Base-by-base conservation (phyloP, 768 basidiomycete species). In the Lactarius indigo region DNA sequence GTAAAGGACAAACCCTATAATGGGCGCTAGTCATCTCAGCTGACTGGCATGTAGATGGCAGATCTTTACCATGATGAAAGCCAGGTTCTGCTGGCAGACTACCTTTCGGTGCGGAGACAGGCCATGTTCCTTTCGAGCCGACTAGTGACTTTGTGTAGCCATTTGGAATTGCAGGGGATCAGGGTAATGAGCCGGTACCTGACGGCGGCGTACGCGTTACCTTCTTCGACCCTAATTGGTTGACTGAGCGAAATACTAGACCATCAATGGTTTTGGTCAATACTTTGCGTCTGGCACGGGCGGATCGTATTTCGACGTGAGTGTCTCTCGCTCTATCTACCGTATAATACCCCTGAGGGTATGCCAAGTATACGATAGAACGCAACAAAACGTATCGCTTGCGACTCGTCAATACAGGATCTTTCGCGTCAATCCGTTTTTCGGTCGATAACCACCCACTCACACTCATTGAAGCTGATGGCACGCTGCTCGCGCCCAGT, bases 391-490 rank as follows among this genome's bases (percentile, higher is more conserved):
- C 73, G 28, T 83, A 83, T 68, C 84, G 84, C 60, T 72, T 85
- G 28, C 82, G 84, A 55, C 68, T 85, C 44, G 74, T 82, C 65
- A 80, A 85, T 75, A 73, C 80, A 44, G 84, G 80, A 37, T 76
- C 81, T 6, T 82, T 85, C 72, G 80, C 81, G 8, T 74, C 79
- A 37, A 76, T 82, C 54, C 71, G 77, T 41, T 81, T 84, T 73
- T 79, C 79, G 15, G 74, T 85, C 57, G 83, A 84, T 61, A 69
- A 66, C 12, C 84, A 85, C 66, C 72, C 76, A 1, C 78, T 85
- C 35, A 78, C 78, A 6, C 76, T 85, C 57, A 74, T 84, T 62
- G 83, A 83, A 63, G 81, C 79, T 3, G 84, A 85, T 57, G 83
- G 83, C 31, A 82, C 76, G 4, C 74, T 75, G 31, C 74, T 85